phyloP scores from a whole-genome alignment of 2,329 filamentous ascomycete genomes.

The Neofusicoccum sp. region DNA sequence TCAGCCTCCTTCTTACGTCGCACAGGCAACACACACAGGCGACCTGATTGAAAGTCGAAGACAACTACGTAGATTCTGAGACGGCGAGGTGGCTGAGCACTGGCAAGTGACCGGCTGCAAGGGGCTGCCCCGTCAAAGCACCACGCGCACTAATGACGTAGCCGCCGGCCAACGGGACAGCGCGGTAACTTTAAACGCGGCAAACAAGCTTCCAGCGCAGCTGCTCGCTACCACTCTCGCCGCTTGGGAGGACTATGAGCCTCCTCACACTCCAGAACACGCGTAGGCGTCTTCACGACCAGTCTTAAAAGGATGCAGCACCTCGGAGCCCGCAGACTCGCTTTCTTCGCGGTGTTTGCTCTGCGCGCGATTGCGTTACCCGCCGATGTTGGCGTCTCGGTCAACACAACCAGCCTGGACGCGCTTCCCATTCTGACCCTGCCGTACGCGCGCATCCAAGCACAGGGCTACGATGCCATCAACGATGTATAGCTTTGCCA shows the following conservation, averaged over 20 bases:
- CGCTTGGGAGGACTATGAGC: too few species aligned
- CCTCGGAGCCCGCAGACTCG: background rate
- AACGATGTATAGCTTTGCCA: background rate
- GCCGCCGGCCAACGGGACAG: background rate
- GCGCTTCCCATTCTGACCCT: slow-evolving; percentile 32
- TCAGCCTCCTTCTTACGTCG: too few species aligned
- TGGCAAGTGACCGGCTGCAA: background rate
- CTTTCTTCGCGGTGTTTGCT: background rate
- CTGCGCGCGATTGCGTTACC: background rate
- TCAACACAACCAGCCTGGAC: background rate
- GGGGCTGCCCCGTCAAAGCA: background rate
- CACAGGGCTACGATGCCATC: slow-evolving; percentile 28
- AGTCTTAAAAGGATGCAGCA: background rate
- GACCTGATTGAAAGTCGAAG: too few species aligned
- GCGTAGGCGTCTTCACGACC: too few species aligned
- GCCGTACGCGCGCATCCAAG: slow-evolving; percentile 36
- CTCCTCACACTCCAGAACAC: too few species aligned
- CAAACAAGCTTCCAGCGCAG: background rate
- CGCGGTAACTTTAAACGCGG: background rate
- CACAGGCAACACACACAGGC: too few species aligned
- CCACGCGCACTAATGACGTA: background rate
- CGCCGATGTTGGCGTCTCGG: background rate
- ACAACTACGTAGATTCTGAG: background rate
- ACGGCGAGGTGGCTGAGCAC: background rate
- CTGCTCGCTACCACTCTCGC: too few species aligned